Percentiles rank a stretch among this genome's conserved stretches.
Conservation (phyloP, 352 stramenopile species). For the Globisporangium echinulatum region DNA sequence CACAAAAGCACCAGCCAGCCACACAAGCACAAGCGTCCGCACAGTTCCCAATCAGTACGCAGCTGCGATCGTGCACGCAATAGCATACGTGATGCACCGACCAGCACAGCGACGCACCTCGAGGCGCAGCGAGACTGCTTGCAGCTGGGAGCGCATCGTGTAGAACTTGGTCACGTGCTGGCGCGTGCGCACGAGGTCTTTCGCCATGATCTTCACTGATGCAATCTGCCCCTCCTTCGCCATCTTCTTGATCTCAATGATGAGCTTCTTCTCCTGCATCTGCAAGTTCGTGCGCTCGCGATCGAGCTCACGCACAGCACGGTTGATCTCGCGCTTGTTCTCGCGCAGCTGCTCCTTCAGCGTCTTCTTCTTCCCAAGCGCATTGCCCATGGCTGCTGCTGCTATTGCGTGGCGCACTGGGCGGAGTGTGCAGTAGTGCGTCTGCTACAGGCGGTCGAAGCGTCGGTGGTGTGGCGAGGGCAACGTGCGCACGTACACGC, state of each 20-base stretch:
- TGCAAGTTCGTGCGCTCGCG: slow-evolving; percentile 91
- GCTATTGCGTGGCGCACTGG: neutral
- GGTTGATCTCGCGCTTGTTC: slow-evolving; percentile 98
- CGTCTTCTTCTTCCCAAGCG: slow-evolving; percentile 74
- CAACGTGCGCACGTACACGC: too few relatives aligned
- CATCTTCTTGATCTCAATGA: slow-evolving; percentile 97
- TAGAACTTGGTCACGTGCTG: slow-evolving; percentile 98
- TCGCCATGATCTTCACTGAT: slow-evolving; percentile 96
- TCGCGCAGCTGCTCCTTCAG: slow-evolving; percentile 91
- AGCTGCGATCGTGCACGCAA: too few relatives aligned
- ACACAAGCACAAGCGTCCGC: neutral
- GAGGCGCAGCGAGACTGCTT: slow-evolving; percentile 92
- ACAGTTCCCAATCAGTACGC: too few relatives aligned
- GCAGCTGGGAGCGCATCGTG: slow-evolving; percentile 95
- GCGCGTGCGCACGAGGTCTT: slow-evolving; percentile 93
- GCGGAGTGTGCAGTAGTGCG: neutral
- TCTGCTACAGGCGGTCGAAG: neutral
- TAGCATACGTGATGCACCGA: too few relatives aligned
- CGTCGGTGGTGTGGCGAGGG: too few relatives aligned
- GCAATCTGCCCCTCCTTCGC: slow-evolving; percentile 95
- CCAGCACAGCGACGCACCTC: slow-evolving; percentile 25
- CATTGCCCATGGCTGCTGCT: slow-evolving; percentile 51
- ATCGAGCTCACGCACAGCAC: slow-evolving; percentile 94
- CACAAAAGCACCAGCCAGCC: neutral
- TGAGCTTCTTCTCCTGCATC: slow-evolving; percentile 92